Evolutionary conservation across 768 basidiomycete genomes (phyloP).

Genomic region (Hypholoma sublateritium): DNA sequence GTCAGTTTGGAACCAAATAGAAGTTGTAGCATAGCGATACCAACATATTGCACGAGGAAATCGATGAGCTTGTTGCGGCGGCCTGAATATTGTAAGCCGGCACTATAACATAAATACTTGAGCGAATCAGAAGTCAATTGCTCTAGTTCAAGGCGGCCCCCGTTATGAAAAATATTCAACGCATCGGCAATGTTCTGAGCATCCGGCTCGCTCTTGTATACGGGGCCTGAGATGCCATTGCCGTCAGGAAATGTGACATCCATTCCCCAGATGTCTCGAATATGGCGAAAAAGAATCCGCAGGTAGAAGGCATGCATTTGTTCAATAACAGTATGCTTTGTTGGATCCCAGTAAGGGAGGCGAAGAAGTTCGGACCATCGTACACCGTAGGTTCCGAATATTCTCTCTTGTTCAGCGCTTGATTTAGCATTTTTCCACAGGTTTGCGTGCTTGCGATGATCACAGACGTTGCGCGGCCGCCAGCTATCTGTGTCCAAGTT

Average conservation of each 20-base stretch:
- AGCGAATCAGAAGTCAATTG: neutral
- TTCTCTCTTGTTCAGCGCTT: conserved; percentile 1
- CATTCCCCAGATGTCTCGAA: conserved; percentile 22
- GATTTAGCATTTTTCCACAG: conserved; percentile 23
- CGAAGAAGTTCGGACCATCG: conserved; percentile 20
- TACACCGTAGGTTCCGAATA: conserved; percentile 23
- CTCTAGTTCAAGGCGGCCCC: neutral
- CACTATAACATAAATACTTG: neutral
- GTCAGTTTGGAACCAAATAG: neutral
- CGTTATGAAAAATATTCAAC: neutral
- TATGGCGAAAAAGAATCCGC: conserved; percentile 22
- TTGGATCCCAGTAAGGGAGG: conserved; percentile 36
- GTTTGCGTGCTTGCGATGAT: conserved; percentile 18
- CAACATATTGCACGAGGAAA: neutral
- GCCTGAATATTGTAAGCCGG: neutral
- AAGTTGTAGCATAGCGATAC: neutral
- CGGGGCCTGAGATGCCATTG: neutral
- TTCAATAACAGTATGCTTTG: conserved; percentile 26
- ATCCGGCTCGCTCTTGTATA: neutral
- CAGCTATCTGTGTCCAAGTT: conserved; percentile 21
- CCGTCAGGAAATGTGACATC: conserved; percentile 10
- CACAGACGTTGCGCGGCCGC: conserved; percentile 5
- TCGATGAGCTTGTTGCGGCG: neutral
- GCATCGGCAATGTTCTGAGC: conserved; percentile 2
- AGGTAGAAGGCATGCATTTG: conserved; percentile 35